phyloP scores from a whole-genome alignment of 164 flowering plant species.

The Berberis vulgaris region DNA sequence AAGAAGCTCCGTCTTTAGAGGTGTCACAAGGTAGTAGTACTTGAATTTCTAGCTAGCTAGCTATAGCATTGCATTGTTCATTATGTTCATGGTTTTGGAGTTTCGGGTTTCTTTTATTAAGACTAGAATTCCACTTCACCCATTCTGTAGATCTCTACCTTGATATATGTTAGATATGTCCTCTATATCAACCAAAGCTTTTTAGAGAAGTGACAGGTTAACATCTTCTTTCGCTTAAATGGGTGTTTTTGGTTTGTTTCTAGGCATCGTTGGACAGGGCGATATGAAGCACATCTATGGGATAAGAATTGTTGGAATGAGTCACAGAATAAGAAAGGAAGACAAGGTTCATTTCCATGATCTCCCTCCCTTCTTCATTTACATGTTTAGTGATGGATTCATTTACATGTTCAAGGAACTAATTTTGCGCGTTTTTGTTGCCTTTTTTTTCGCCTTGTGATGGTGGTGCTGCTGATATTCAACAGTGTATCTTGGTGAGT shows the following conservation, averaged over 20 bases:
- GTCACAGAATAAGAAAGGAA: constrained; percentile 80
- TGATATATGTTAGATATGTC: no score
- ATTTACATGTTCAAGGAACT: not conserved
- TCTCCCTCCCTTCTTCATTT: not conserved
- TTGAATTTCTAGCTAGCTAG: not conserved
- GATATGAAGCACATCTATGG: constrained; percentile 97
- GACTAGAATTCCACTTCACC: no score
- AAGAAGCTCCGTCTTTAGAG: constrained; percentile 79
- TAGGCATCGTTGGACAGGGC: constrained; percentile 98
- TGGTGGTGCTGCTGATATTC: constrained; percentile 17
- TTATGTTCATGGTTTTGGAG: no score
- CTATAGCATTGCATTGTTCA: no score
- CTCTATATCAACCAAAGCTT: no score
- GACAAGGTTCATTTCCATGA: constrained; percentile 48
- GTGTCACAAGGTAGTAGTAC: constrained; percentile 71
- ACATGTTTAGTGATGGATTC: not conserved
- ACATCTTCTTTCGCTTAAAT: not conserved
- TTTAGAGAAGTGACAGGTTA: no score
- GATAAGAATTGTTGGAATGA: constrained; percentile 83
- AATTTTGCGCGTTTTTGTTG: not conserved
- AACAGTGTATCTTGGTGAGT: constrained; percentile 78
- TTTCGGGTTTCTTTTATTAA: not conserved
- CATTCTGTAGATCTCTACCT: no score
- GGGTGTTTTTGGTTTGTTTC: constrained; percentile 5
- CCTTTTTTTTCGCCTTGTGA: not conserved